Conservation (phyloP, 2,329 filamentous ascomycete genomes). For the Fusarium sp. region DNA sequence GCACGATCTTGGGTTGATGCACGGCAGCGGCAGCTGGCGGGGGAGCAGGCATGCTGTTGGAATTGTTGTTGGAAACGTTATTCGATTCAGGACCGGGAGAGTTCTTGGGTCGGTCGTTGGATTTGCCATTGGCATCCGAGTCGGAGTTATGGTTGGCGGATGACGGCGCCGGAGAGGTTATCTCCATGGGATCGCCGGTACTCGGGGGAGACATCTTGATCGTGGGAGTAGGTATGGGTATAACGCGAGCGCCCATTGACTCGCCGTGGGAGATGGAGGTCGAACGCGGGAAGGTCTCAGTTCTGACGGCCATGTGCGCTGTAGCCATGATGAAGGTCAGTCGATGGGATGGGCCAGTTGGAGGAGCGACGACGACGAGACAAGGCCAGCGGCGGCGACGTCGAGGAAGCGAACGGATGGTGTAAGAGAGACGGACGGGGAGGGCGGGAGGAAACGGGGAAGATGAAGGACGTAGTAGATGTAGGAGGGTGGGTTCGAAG, state of each 20-base stretch:
- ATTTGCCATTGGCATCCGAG: slow-evolving; percentile 53
- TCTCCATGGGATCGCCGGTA: slow-evolving; percentile 71
- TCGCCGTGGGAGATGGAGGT: slow-evolving; percentile 56
- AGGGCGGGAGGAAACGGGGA: slow-evolving; percentile 36
- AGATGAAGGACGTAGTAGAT: slow-evolving; percentile 35
- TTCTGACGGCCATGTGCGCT: slow-evolving; percentile 66
- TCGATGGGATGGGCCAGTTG: slow-evolving; percentile 32
- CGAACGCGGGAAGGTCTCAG: slow-evolving; percentile 62
- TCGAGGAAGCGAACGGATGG: slow-evolving; percentile 18
- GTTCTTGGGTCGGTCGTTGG: slow-evolving; percentile 51
- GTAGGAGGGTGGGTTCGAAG: slow-evolving; percentile 32
- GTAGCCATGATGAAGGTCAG: slow-evolving; percentile 46
- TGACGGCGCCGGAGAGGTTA: slow-evolving; percentile 64
- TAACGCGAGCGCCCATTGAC: slow-evolving; percentile 64
- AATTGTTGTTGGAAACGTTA: slow-evolving; percentile 48
- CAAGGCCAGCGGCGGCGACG: slow-evolving; percentile 27
- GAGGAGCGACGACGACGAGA: slow-evolving; percentile 2
- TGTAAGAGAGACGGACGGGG: slow-evolving; percentile 20
- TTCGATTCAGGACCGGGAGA: slow-evolving; percentile 55
- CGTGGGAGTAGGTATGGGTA: slow-evolving; percentile 68
- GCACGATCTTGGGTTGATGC: slow-evolving; percentile 96
- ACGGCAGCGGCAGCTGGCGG: slow-evolving; percentile 74
- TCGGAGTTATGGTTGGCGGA: slow-evolving; percentile 60
- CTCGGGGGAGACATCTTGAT: slow-evolving; percentile 70
- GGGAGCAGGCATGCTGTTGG: slow-evolving; percentile 63